phyloP scores from a whole-genome alignment of 805 yeast genomes.

The Grigorovia transvaalensis region DNA sequence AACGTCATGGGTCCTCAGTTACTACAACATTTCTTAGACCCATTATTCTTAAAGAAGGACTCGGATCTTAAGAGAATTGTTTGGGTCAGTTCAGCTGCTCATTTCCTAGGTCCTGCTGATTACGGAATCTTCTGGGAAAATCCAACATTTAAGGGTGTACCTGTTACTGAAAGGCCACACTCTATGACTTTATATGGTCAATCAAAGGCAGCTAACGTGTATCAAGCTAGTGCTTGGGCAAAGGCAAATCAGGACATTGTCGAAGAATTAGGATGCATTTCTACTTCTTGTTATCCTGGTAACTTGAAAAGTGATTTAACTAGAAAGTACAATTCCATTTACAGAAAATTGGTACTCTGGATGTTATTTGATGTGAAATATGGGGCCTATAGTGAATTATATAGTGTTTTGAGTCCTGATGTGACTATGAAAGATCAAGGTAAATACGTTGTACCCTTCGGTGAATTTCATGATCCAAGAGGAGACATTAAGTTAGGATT shows the following conservation, averaged over 20 bases:
- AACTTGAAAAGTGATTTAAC: slow-evolving; percentile 26
- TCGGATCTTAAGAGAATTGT: slow-evolving; percentile 27
- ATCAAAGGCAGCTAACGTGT: slow-evolving; percentile 29
- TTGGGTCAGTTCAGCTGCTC: slow-evolving; percentile 32
- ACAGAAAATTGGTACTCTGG: slow-evolving; percentile 6
- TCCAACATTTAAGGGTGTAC: slow-evolving; percentile 18
- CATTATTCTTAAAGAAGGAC: slow-evolving; percentile 29
- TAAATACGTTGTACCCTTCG: slow-evolving; percentile 30
- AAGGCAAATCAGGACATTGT: slow-evolving; percentile 16
- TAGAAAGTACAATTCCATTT: slow-evolving; percentile 18
- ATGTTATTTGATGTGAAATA: slow-evolving; percentile 9
- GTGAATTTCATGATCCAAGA: slow-evolving; percentile 21
- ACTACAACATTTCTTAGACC: slow-evolving; percentile 30
- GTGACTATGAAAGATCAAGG: slow-evolving; percentile 23
- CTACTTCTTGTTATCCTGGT: slow-evolving; percentile 32
- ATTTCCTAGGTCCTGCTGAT: slow-evolving; percentile 17
- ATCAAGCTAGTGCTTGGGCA: slow-evolving; percentile 31
- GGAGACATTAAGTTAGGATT: slow-evolving; percentile 12
- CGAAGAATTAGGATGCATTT: slow-evolving; percentile 24
- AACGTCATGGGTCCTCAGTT: slow-evolving; percentile 32
- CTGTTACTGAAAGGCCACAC: slow-evolving; percentile 13
- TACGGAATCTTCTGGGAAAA: slow-evolving; percentile 28
- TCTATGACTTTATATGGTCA: slow-evolving; percentile 27
- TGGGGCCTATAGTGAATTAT: slow-evolving; percentile 32
- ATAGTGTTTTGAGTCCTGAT: slow-evolving; percentile 29